Evolutionary conservation across 768 basidiomycete genomes (phyloP).

Genomic region (Sarcomyxa edulis): DNA sequence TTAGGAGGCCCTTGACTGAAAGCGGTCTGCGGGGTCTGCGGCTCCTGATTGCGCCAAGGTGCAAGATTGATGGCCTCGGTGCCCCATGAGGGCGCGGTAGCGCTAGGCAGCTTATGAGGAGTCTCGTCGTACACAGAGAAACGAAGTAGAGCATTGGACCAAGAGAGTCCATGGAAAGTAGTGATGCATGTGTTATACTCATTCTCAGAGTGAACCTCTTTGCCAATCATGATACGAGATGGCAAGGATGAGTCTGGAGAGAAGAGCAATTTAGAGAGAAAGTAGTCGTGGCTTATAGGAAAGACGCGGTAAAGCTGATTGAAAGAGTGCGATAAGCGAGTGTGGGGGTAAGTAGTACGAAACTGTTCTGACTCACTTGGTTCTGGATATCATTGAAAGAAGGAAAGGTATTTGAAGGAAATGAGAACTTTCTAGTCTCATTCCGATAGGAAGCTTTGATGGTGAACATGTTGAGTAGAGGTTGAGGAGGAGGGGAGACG

Average conservation of each 20-base stretch:
- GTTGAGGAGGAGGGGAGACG: constrained; percentile 17
- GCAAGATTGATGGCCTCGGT: constrained; percentile 8
- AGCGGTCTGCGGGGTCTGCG: too few relatives aligned
- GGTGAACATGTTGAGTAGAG: constrained; percentile 59
- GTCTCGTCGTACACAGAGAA: constrained; percentile 57
- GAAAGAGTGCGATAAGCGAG: constrained; percentile 20
- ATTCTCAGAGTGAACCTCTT: constrained; percentile 49
- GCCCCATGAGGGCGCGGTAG: constrained; percentile 2
- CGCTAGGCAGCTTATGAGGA: constrained; percentile 27
- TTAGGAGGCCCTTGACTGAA: constrained; percentile 1
- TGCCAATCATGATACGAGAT: constrained; percentile 56
- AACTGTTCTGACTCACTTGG: constrained; percentile 42
- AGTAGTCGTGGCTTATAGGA: constrained; percentile 52
- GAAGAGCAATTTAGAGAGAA: constrained; percentile 65
- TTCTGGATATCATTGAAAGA: constrained; percentile 53
- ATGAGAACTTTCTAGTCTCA: constrained; percentile 66
- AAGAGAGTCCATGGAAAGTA: constrained; percentile 45
- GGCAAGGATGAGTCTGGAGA: constrained; percentile 51
- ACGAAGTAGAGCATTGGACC: constrained; percentile 54
- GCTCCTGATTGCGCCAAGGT: too few relatives aligned
- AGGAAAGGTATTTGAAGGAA: constrained; percentile 52
- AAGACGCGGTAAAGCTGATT: constrained; percentile 67
- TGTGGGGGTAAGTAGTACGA: not conserved
- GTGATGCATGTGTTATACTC: constrained; percentile 52
- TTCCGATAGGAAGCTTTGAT: constrained; percentile 73